These are phyloP conservation scores for Penicillium sp. DNA, from an alignment of 2,329 filamentous ascomycete genomes.

Conservation along the genomic window DNA sequence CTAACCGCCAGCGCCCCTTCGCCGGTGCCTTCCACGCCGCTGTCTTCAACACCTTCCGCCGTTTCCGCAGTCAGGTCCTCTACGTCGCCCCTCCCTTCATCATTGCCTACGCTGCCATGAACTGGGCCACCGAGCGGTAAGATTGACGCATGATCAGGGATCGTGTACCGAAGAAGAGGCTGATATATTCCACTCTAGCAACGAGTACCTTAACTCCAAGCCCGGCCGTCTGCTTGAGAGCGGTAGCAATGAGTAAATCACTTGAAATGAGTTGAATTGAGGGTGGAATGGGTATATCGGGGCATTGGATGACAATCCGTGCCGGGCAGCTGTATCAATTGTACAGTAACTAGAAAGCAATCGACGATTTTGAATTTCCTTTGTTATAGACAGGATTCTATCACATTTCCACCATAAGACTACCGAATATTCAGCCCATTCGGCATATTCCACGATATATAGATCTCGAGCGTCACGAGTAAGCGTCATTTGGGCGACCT, in stretches of 20 bases:
- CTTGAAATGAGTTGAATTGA: slow-evolving; percentile 1
- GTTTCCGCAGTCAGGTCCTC: slow-evolving; percentile 78
- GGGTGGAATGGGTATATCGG: slow-evolving; percentile 15
- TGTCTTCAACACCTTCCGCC: slow-evolving; percentile 92
- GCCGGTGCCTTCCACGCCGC: slow-evolving; percentile 73
- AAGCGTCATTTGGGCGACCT: slow-evolving; percentile 11
- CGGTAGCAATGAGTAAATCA: slow-evolving; percentile 31
- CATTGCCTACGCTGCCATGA: slow-evolving; percentile 73
- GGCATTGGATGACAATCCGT: slow-evolving; percentile 11
- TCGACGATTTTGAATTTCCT: slow-evolving; percentile 21
- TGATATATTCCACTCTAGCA: slow-evolving; percentile 32
- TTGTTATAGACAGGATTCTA: slow-evolving; percentile 1
- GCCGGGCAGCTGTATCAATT: slow-evolving; percentile 26
- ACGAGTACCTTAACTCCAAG: slow-evolving; percentile 51
- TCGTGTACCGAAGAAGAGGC: not conserved
- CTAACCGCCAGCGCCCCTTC: slow-evolving; percentile 85
- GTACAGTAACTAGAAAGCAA: slow-evolving; percentile 45
- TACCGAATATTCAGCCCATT: not conserved
- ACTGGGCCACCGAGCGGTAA: slow-evolving; percentile 89
- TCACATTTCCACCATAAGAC: too few relatives aligned
- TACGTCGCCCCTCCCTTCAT: slow-evolving; percentile 80
- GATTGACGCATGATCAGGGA: slow-evolving; percentile 31
- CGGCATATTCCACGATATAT: not conserved
- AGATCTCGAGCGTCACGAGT: slow-evolving; percentile 2
- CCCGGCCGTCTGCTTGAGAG: slow-evolving; percentile 39